Evolutionary conservation across 495 filamentous ascomycete species (phyloP), one percentile per base, ranked within the genome.

Genomic region (Talaromyces trachyspermus): DNA sequence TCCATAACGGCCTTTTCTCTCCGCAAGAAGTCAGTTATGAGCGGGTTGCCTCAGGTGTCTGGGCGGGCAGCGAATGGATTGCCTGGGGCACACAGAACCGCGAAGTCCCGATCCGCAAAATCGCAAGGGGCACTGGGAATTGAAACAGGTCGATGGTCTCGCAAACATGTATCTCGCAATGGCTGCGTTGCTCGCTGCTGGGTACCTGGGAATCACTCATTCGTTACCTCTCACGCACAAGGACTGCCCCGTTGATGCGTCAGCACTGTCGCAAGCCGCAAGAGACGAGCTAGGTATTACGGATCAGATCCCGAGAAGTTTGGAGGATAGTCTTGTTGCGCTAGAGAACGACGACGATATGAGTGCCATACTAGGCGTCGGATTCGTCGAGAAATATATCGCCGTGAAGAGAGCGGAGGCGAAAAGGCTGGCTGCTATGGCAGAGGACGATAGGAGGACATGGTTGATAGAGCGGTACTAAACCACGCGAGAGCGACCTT

Each of bases 171-270:
- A 74, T 43, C 38, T 72, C 2, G 68, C 67, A 6, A 50, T 72
- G 48, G 78, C 80, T 10, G 84, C 84, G 0, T 59, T 95, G 6
- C 54, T 95, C 2, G 72, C 73, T 0, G 80, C 78, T 0, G 89
- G 89, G 0, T 65, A 76, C 7, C 43, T 76, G n/a, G 89, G 87
- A 0, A 46, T 88, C 4, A 54, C 60, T 2, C 63, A 62, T 6
- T 55, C 64, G 8, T 60, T 65, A 41, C 51, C 65, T 23, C 54
- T 88, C 30, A 67, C 56, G 0, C 52, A 62, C 70, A 62, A 72
- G 23, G 79, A 89, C 50, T 86, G 82, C 59, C 57, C 54, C 40
- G 67, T 64, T 14, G 67, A 70, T 35, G 56, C 64, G 1, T 55
- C 66, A 5, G 58, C 48, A 5, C 53, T 72, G 3, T 48, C 46